These are phyloP conservation scores for Chionographis japonica DNA, from an alignment of 106 monocot species.

Conservation along the genomic window DNA sequence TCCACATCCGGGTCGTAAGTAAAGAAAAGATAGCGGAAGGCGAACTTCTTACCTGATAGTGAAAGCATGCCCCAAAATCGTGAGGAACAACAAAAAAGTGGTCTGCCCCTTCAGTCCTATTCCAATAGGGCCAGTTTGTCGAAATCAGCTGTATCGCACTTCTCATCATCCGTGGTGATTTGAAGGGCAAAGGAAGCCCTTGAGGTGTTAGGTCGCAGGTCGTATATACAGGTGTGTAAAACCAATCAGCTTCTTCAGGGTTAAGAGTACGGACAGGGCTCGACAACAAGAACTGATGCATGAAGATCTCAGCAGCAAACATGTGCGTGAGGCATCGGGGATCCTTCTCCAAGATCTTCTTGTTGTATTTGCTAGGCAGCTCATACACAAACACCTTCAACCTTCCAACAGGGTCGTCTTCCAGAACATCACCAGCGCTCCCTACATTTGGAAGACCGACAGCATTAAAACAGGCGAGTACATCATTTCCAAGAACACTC, in stretches of 20 bases:
- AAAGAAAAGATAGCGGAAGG: too few species aligned
- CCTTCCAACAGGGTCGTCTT: constrained; percentile 60
- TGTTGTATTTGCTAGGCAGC: constrained; percentile 62
- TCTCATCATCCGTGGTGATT: constrained; percentile 70
- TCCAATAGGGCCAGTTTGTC: constrained; percentile 65
- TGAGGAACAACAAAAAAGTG: constrained; percentile 71
- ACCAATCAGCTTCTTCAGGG: constrained; percentile 73
- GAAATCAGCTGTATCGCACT: constrained; percentile 59
- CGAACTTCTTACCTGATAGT: constrained; percentile 37
- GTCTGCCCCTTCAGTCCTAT: constrained; percentile 58
- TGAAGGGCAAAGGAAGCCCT: constrained; percentile 60
- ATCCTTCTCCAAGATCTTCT: constrained; percentile 49
- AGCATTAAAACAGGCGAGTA: background rate
- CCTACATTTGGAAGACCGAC: constrained; percentile 17
- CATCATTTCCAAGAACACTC: background rate
- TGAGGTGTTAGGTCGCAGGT: constrained; percentile 60
- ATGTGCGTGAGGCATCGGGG: constrained; percentile 60
- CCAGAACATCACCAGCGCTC: constrained; percentile 59
- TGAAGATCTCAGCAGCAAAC: constrained; percentile 70
- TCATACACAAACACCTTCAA: constrained; percentile 62
- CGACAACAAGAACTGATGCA: constrained; percentile 57
- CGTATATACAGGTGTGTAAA: constrained; percentile 65
- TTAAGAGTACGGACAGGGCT: constrained; percentile 61
- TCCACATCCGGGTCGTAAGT: too few species aligned
- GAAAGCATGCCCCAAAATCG: constrained; percentile 72